Evolutionary conservation across 2,329 filamentous ascomycete genomes (phyloP), one percentile per base, ranked within the genome.

Genomic region (Colletotrichum zoysiae): DNA sequence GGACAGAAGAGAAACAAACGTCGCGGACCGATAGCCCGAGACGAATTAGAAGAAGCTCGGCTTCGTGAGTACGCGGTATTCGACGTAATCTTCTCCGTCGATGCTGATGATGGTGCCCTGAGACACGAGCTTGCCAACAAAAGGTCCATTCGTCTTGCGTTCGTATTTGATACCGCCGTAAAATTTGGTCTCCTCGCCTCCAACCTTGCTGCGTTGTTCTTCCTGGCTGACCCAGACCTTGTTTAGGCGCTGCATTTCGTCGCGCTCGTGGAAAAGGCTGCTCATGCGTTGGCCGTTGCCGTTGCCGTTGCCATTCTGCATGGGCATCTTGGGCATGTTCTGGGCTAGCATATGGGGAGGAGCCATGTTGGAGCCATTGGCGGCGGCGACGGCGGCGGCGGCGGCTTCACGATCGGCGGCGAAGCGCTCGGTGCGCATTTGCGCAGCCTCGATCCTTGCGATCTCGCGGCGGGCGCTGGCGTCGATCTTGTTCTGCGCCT

Each of bases 31-130:
- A 16, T 16, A 5, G 33, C n/a, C 14, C 46, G 33, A 26, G 48
- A 40, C 35, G 40, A n/a, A 12, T 77, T 78, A 90, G 74, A 89
- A 91, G 76, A 91, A 91, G 0, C 84, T 86, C 0, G 89, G 88
- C 79, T 90, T 91, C 1, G 87, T 90, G 35, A 92, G 84, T 1
- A 92, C 88, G 2, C 89, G 86, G 74, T 91, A 91, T 78, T 91
- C 90, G 44, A 92, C 89, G 72, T 89, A 92, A 74, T 91, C 90
- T 77, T 91, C 89, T 30, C 89, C 90, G 71, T 91, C 89, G 71
- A 92, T 91, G 59, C 82, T 90, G 75, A 91, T 86, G 30, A 91
- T 88, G 12, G 86, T 86, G 6, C 89, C 87, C 71, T 88, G 85
- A 58, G 87, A 89, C 40, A 90, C 89, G n/a, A 91, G 85, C 77